Base-by-base conservation (phyloP, 2,329 filamentous ascomycete species). In the Fusarium protoensiforme region DNA sequence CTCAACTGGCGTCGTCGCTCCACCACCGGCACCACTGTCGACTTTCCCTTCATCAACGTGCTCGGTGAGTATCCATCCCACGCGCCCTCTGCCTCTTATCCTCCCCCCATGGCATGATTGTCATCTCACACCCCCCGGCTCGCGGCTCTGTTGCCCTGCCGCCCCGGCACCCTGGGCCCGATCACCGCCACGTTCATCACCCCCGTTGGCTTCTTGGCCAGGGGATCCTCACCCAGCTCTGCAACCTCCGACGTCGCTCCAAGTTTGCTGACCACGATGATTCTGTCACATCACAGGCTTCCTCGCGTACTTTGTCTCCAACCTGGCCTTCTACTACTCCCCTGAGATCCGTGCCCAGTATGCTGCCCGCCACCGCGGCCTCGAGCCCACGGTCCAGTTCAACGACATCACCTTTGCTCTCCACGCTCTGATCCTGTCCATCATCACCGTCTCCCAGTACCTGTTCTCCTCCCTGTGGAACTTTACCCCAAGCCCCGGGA, bases 381-480 rank as follows among this genome's bases (percentile, higher is more conserved):
- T 94, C 9, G 89, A 92, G 48, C 94, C 96, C 4, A 96, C 95
- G 1, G 95, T 98, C 33, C 91, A 93, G 64, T 90, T 94, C 83
- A 98, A 98, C 83, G 96, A 99, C 84, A 88, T 98, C 67, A 90
- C 91, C 16, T 98, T 98, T 81, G 95, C 95, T 18, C 85, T 90
- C 4, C 95, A 98, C 83, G 96, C 93, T 36, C 86, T 94, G 18
- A 71, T 95, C 11, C 84, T 97, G 71, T 94, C 92, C 76, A 77
- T 89, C 48, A 80, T 98, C 64, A 90, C 91, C n/a, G 92, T 93
- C 69, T 93, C 91, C 57, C 96, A 98, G 82, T 91, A 91, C 75
- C 93, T 97, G 78, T 90, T 88, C 76, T 89, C 91, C 2, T 67
- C 75, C 13, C 81, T 94, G 13, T 98, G 96, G 95, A 90, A 92